A percentile compares a stretch with the other conserved stretches of the same genome.
phyloP scores from a whole-genome alignment of 2,329 filamentous ascomycete genomes.

The Alternaria brassicicola region DNA sequence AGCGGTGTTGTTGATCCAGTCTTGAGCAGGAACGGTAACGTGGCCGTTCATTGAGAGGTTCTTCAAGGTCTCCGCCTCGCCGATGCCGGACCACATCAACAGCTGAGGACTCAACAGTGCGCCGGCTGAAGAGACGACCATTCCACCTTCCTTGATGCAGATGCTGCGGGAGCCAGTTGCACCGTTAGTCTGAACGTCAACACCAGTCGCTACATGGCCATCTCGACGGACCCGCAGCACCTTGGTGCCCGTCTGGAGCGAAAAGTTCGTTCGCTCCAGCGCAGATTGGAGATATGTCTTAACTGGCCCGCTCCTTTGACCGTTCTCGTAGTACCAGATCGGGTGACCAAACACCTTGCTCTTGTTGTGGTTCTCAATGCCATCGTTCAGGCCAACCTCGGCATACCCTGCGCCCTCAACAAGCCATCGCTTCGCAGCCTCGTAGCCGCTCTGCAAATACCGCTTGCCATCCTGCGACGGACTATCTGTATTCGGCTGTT shows the following conservation, averaged over 20 bases:
- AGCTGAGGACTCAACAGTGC: slow-evolving; percentile 47
- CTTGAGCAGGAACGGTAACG: slow-evolving; percentile 41
- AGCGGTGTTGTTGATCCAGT: slow-evolving; percentile 58
- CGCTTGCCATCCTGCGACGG: slow-evolving; percentile 55
- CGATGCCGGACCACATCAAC: slow-evolving; percentile 50
- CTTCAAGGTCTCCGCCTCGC: slow-evolving; percentile 30
- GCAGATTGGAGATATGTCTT: slow-evolving; percentile 59
- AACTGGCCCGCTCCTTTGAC: slow-evolving; percentile 58
- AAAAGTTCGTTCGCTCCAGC: slow-evolving; percentile 44
- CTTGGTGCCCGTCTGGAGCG: slow-evolving; percentile 51
- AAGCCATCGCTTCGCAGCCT: slow-evolving; percentile 57
- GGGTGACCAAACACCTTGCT: slow-evolving; percentile 57
- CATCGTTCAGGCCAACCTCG: slow-evolving; percentile 56
- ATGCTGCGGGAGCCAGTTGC: slow-evolving; percentile 38
- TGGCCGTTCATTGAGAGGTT: slow-evolving; percentile 47
- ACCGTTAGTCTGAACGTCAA: slow-evolving; percentile 48
- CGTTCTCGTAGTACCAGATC: slow-evolving; percentile 56
- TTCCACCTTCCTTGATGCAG: slow-evolving; percentile 33
- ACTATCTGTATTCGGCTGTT: slow-evolving; percentile 53
- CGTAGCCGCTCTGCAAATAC: slow-evolving; percentile 57
- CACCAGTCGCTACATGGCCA: slow-evolving; percentile 50
- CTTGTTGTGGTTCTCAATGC: slow-evolving; percentile 52
- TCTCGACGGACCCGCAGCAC: slow-evolving; percentile 55
- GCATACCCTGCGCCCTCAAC: slow-evolving; percentile 57
- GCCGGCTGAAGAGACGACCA: slow-evolving; percentile 41